Conservation (phyloP, 331 rosid species). For the Pyracantha coccinea region DNA sequence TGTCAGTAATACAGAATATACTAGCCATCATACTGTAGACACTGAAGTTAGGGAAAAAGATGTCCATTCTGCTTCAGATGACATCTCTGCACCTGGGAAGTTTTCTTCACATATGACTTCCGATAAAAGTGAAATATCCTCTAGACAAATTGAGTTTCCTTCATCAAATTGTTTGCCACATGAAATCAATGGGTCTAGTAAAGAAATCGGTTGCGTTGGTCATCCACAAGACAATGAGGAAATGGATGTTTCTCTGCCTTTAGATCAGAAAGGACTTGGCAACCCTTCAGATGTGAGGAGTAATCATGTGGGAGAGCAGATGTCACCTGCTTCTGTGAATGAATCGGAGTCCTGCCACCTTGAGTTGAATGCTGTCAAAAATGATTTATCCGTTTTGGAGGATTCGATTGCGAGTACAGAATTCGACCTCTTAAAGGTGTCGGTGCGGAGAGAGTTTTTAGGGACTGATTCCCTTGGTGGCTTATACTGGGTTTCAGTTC, state of each 20-base stretch:
- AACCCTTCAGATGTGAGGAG: slow-evolving; percentile 26
- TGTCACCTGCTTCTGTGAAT: slow-evolving; percentile 13
- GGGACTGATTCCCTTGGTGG: slow-evolving; percentile 75
- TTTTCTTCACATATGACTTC: slow-evolving; percentile 15
- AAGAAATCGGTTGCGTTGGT: slow-evolving; percentile 32
- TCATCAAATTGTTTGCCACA: slow-evolving; percentile 37
- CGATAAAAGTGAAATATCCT: slow-evolving; percentile 38
- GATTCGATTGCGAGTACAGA: slow-evolving; percentile 51
- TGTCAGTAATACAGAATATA: slow-evolving; percentile 47
- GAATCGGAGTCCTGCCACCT: slow-evolving; percentile 49
- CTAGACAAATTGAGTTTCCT: slow-evolving; percentile 21
- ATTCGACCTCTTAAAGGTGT: slow-evolving; percentile 58
- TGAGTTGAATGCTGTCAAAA: slow-evolving; percentile 67
- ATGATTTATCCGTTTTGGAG: slow-evolving; percentile 46
- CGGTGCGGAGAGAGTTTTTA: slow-evolving; percentile 73
- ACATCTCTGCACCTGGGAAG: slow-evolving; percentile 2
- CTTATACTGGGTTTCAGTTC: slow-evolving; percentile 69
- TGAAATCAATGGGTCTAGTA: slow-evolving; percentile 43
- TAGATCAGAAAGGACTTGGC: slow-evolving; percentile 41
- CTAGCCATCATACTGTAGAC: slow-evolving; percentile 36
- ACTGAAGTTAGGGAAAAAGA: slow-evolving; percentile 32
- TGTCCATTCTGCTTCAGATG: slow-evolving; percentile 18
- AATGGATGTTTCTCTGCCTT: slow-evolving; percentile 31
- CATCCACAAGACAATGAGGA: slow-evolving; percentile 36
- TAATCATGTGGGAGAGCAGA: slow-evolving; percentile 23